A percentile compares a stretch with the other conserved stretches of the same genome.
phyloP scores from a whole-genome alignment of 2,329 filamentous ascomycete species.

The Kalaharituber pfeilii region DNA sequence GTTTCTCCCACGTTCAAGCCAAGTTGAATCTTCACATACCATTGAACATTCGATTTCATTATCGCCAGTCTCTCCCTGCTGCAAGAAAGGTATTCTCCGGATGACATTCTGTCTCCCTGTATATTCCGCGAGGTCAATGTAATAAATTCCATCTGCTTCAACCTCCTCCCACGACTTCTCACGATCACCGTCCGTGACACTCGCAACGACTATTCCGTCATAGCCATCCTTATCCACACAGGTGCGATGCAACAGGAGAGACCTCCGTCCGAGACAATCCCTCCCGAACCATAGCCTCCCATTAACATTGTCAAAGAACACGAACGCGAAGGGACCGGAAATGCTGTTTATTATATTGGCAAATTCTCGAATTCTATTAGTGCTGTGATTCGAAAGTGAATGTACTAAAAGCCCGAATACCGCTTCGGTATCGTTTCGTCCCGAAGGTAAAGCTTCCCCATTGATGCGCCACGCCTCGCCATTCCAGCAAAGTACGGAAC shows the following conservation, averaged over 20 bases:
- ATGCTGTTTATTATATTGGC: constrained; percentile 42
- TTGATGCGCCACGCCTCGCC: constrained; percentile 78
- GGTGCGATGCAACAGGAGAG: constrained; percentile 45
- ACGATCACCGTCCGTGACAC: constrained; percentile 42
- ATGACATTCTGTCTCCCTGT: neutral
- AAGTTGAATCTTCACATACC: too few species aligned
- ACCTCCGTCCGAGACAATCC: constrained; percentile 74
- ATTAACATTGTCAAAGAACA: constrained; percentile 52
- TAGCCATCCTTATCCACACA: constrained; percentile 4
- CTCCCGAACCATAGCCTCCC: constrained; percentile 60
- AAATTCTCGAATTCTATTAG: constrained; percentile 26
- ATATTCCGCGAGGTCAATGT: constrained; percentile 36
- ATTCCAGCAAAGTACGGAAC: constrained; percentile 81
- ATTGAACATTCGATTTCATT: neutral
- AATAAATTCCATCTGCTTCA: constrained; percentile 65
- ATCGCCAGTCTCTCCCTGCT: neutral
- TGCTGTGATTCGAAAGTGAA: constrained; percentile 36
- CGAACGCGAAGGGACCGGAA: constrained; percentile 75
- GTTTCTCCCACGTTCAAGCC: too few species aligned
- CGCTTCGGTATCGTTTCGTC: constrained; percentile 59
- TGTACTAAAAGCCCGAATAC: constrained; percentile 47
- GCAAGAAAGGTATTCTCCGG: neutral
- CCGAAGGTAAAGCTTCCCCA: constrained; percentile 33
- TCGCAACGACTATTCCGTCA: constrained; percentile 45
- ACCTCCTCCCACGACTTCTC: constrained; percentile 54